Conservation (phyloP, 345 rosid species). For the Eucalyptus caleyi region DNA sequence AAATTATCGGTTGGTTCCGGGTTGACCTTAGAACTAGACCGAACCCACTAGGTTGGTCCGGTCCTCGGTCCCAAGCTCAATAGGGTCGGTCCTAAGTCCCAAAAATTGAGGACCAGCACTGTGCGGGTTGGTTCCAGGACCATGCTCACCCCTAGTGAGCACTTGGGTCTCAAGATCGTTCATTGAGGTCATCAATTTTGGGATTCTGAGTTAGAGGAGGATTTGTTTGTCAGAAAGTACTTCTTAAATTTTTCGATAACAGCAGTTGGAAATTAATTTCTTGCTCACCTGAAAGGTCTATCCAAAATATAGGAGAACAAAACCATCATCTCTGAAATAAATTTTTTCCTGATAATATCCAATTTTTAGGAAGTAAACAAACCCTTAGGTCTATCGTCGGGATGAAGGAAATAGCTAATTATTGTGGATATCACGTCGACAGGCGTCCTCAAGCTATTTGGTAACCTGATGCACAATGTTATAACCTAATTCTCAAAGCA, state of each 20-base stretch:
- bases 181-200: neutral
- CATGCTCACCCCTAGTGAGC: no score
- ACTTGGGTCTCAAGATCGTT: neutral
- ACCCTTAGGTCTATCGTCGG: neutral
- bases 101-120: no score
- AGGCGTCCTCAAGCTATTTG: no score
- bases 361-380: neutral
- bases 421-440: no score
- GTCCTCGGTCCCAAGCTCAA: no score
- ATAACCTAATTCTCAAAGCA: neutral
- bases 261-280: no score
- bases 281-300: neutral
- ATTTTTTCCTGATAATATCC: neutral
- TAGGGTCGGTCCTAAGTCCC: no score
- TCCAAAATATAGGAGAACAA: neutral
- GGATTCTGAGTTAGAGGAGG: neutral
- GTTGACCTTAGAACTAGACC: fast-evolving
- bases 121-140: fast-evolving
- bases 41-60: no score
- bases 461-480: no score
- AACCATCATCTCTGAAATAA: neutral
- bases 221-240: neutral
- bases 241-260: neutral
- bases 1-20: fast-evolving
- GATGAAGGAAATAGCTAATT: neutral